These are phyloP conservation scores for Irpex rosettiformis DNA, from an alignment of 1,284 basidiomycete genomes.

Conservation along the genomic window DNA sequence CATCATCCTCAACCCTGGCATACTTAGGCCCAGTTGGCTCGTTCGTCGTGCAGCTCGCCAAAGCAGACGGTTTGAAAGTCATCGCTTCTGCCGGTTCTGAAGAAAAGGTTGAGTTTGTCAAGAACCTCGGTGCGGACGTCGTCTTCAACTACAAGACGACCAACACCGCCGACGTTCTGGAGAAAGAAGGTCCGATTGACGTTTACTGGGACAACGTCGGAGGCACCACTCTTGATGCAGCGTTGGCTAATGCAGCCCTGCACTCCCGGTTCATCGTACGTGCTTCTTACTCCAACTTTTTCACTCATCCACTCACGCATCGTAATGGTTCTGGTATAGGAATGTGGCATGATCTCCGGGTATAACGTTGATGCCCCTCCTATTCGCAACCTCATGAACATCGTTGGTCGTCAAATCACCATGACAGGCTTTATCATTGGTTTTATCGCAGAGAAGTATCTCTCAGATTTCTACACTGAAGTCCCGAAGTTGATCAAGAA, in stretches of 20 bases:
- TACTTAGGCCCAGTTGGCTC: constrained; percentile 13
- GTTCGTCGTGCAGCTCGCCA: constrained; percentile 9
- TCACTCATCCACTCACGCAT: no score
- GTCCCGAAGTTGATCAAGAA: constrained; percentile 48
- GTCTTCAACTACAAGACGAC: constrained; percentile 74
- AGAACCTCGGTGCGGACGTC: constrained; percentile 63
- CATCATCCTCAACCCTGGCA: neutral
- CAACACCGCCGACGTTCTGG: constrained; percentile 47
- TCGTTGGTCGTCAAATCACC: constrained; percentile 49
- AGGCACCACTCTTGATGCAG: constrained; percentile 61
- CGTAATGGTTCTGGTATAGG: no score
- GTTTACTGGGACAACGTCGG: constrained; percentile 61
- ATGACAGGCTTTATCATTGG: constrained; percentile 60
- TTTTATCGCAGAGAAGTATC: constrained; percentile 36
- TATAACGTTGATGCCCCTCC: constrained; percentile 25
- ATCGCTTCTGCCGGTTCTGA: constrained; percentile 71
- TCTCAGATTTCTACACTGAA: constrained; percentile 44
- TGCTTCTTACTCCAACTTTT: constrained; percentile 13
- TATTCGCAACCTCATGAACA: constrained; percentile 30
- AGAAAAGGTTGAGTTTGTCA: constrained; percentile 60
- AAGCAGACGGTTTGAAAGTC: constrained; percentile 38
- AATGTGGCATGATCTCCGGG: constrained; percentile 28
- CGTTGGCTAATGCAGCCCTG: constrained; percentile 45
- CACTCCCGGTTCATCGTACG: constrained; percentile 55
- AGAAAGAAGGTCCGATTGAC: constrained; percentile 54